Evolutionary conservation across 805 yeast genomes (phyloP), one percentile per base, ranked within the genome.

Genomic region (Pichia paraexigua): DNA sequence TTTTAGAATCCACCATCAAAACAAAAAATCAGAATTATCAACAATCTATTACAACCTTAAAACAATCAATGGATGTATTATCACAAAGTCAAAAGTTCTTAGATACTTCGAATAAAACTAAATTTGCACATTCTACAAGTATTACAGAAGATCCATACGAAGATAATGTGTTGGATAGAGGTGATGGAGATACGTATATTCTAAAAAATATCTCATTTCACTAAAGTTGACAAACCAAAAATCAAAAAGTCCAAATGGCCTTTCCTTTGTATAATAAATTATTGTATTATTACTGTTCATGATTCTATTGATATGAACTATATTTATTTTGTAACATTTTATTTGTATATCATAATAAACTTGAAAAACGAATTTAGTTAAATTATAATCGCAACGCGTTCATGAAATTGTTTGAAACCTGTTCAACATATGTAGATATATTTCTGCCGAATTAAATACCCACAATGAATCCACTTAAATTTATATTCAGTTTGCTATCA

Each of bases 61-160:
- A 61, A 21, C 56, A 53, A n/a, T 56, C 64, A 3, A 53, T 64
- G 15, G 41, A 53, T 10, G 41, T 62, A 7, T 53, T 63, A 3
- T 49, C 50, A 24, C 60, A 58, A 39, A 60, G 57, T 45, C 50
- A 54, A 48, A 41, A 41, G n/a, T 61, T 60, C 30, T 49, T 63
- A 30, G 17, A 42, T 25, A 4, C 17, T 42, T 17, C n/a, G 8
- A n/a, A 42, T 24, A 18, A 25, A 42, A 13, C 25, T 5, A 10
- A 8, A 17, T 8, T 7, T 4, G 13, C 18, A 10, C 18, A 20
- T n/a, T 11, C 44, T 6, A 9, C 13, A 10, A 15, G 21, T 42
- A 25, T 25, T 10, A 9, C 22, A 12, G 24, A n/a, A 9, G 18
- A 25, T n/a, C 8, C 17, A 11, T 11, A 25, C n/a, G 53, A 46